Evolutionary conservation across 75 land plant genomes (phyloP).

Genomic region (Picea sitchensis): DNA sequence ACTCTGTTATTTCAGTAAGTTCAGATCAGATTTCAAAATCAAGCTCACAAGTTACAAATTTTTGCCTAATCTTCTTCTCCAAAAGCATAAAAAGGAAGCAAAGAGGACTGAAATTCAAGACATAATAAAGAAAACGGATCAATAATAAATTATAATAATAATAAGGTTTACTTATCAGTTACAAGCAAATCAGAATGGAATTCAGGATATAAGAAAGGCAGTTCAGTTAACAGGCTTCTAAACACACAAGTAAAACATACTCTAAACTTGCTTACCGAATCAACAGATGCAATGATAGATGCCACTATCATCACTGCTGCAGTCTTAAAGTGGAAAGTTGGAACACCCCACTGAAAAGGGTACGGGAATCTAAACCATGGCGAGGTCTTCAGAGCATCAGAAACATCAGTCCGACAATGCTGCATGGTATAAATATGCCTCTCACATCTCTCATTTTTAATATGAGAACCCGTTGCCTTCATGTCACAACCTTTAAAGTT

Average conservation of each 20-base stretch:
- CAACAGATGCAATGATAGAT: slow-evolving; percentile 87
- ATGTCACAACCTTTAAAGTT: slow-evolving; percentile 74
- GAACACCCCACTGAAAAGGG: slow-evolving; percentile 96
- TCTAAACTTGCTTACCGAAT: slow-evolving; percentile 68
- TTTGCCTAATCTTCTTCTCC: too few relatives aligned
- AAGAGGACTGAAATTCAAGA: neutral
- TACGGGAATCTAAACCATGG: slow-evolving; percentile 93
- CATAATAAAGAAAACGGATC: neutral
- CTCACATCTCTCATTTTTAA: slow-evolving; percentile 54
- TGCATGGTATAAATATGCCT: slow-evolving; percentile 69
- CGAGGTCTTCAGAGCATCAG: slow-evolving; percentile 65
- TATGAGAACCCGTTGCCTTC: slow-evolving; percentile 55
- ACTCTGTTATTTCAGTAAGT: too few relatives aligned
- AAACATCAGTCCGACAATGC: slow-evolving; percentile 85
- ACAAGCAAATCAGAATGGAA: neutral
- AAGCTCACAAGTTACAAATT: neutral
- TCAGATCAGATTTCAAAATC: neutral
- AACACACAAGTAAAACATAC: neutral
- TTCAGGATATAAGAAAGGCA: neutral
- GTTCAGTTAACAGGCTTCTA: neutral
- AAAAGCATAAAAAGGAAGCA: neutral
- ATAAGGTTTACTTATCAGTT: neutral
- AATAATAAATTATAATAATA: neutral
- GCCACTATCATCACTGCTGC: slow-evolving; percentile 72
- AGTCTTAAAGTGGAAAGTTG: slow-evolving; percentile 72